Evolutionary conservation across 2,329 filamentous ascomycete genomes (phyloP), one percentile per base, ranked within the genome.

Genomic region (Thielaviopsis euricoi): DNA sequence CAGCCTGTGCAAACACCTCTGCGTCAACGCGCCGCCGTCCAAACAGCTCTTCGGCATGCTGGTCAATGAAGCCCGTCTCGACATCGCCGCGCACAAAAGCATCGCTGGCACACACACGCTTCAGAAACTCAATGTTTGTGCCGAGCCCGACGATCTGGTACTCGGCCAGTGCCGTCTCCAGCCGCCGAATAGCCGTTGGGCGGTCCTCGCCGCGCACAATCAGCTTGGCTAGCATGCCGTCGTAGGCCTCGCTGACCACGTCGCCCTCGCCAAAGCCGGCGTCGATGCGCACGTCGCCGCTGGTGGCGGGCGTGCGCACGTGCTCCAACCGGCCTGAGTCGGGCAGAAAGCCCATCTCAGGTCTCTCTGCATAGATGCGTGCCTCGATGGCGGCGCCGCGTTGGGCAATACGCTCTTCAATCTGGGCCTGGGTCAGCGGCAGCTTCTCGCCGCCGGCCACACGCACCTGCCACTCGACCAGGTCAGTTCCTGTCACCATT

Each of bases 181-280:
- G 76, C 69, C 88, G 94, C 60, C 87, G 83, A 54, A 98, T 85
- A 3, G 90, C 88, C 25, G 86, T 85, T 67, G 86, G 80, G 60
- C 93, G 80, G 58, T 85, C 85, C 17, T 81, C 79, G 0, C 87
- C 93, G 59, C 87, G 81, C 6, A 97, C 89, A 64, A 98, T 98
- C 56, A 98, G 79, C 72, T 98, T 98, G 51, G 93, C 88, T 64
- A 98, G 95, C 93, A 98, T 98, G 26, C 93, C 93, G 65, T 98
- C 93, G 70, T 98, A 98, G 57, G 93, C 87, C 60, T 91, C 88
- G 0, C 90, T 94, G 2, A 98, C 87, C 62, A 89, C 88, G 67
- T 95, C 91, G 25, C 93, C 93, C 64, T 89, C 79, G 26, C 90
- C 81, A 68, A 97, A 97, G 1, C 93, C 93, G 52, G 90, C 89